Base-by-base conservation (phyloP, 768 basidiomycete genomes). In the Tricholoma terreum region DNA sequence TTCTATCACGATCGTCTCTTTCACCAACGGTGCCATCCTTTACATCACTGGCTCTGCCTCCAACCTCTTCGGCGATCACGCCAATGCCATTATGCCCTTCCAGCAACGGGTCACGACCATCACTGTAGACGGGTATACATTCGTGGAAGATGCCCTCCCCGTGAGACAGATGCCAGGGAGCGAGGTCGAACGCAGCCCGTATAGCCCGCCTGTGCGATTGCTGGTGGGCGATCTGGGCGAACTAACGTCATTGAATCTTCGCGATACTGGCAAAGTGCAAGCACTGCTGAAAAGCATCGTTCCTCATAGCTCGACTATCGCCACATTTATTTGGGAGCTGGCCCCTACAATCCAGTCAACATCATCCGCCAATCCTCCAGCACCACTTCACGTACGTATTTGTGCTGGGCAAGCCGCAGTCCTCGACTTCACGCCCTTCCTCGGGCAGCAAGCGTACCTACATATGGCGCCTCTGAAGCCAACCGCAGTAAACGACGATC, bases 11-110 rank as follows among this genome's bases (percentile, higher is more conserved):
- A 80, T 87, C 56, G 66, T 82, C 6, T 77, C 75, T 17, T 87
- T 83, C 62, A 68, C 70, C 10, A 77, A 74, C 0, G 85, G 86
- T 3, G 71, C 81, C 31, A 74, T 87, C 11, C 74, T 87, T 5
- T 89, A 89, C 61, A 66, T 87, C 31, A 87, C 87, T 2, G 86
- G 86, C 2, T 66, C 65, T 10, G 85, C 85, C 3, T 65, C 68
- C 34, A 84, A 79, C 46, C 66, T 81, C 17, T 71, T 81, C 22
- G 84, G 81, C 8, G 51, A 57, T 0, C 79, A 75, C 0, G 82
- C 85, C 8, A 76, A 75, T 12, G 55, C 63, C 4, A 61, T 86
- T 35, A 86, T 88, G 84, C 82, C 82, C 2, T 73, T 80, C 9
- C 79, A 80, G 51, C 78, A 80, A 49, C 69, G 75, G 0, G 65